Evolutionary conservation across 2,329 filamentous ascomycete genomes (phyloP), one percentile per base, ranked within the genome.

Genomic region (Aspergillus oerlinghausenensis): DNA sequence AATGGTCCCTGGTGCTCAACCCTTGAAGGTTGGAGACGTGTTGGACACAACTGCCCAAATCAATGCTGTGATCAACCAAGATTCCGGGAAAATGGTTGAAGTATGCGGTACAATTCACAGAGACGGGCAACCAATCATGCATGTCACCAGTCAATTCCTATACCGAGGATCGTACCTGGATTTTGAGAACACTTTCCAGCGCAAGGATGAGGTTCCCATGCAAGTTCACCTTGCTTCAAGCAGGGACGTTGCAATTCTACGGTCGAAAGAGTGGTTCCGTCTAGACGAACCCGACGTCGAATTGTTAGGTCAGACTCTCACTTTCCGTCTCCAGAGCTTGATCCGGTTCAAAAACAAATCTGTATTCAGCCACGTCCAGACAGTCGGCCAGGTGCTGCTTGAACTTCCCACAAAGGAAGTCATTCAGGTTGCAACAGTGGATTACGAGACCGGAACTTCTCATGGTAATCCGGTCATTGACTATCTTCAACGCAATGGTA

Each of bases 31-130:
- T 79, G 94, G 92, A 29, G 94, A 99, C 72, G 85, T 92, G 60
- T 84, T 99, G 21, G 87, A 91, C 60, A 97, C 94, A 3, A 96
- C 90, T 55, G 94, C 94, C 47, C 92, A 95, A 73, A 90, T 99
- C 79, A 97, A 99, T 67, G 92, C 94, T 17, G 92, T 99, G 68
- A 88, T 99, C 80, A 99, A 97, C 79, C 92, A 99, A 75, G 92
- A 96, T 14, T 92, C 94, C 58, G 94, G 94, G 50, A 99, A 99
- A 82, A 97, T 99, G 92, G 95, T 99, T 19, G 95, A 99, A 77
- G 93, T 99, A n/a, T 97, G 92, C 69, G 94, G 94, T 60, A 99
- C 94, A 5, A 96, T 99, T 68, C 88, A 84, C 54, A 88, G 94
- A 47, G 86, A 92, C 54, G 88, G 88, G 26, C 76, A 89, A 73